Conservation (phyloP, 2,329 filamentous ascomycete genomes). For the Colletotrichum tropicale region DNA sequence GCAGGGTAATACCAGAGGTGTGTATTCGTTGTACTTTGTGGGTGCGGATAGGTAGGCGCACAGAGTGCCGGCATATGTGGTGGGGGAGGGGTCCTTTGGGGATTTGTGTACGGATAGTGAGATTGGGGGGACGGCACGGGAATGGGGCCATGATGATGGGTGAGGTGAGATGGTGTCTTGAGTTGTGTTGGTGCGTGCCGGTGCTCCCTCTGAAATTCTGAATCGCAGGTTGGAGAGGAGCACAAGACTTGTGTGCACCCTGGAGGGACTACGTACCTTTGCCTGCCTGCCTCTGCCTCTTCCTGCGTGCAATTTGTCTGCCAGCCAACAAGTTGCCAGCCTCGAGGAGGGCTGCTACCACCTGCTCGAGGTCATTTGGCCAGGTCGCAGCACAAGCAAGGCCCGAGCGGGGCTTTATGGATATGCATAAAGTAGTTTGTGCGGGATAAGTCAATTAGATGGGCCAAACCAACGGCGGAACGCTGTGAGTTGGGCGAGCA, state of each 20-base stretch:
- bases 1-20: background rate
- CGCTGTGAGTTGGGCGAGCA: background rate
- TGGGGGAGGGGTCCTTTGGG: background rate
- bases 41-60: background rate
- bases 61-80: background rate
- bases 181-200: background rate
- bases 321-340: background rate
- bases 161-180: background rate
- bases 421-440: conserved; percentile 4
- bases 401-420: background rate
- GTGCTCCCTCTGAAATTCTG: background rate
- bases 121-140: background rate
- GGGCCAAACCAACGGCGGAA: background rate
- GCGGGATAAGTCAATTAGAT: background rate
- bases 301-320: background rate
- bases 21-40: background rate
- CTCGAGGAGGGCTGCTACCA: no score
- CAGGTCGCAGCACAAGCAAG: background rate
- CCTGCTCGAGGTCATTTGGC: background rate
- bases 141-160: background rate
- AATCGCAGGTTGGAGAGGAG: background rate
- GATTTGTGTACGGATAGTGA: background rate
- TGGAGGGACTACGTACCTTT: background rate
- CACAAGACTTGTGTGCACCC: background rate
- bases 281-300: background rate